A percentile compares a stretch with the other conserved stretches of the same genome.
phyloP scores from a whole-genome alignment of 108 stramenopile genomes.

The Pinguiococcus pyrenoidosus region DNA sequence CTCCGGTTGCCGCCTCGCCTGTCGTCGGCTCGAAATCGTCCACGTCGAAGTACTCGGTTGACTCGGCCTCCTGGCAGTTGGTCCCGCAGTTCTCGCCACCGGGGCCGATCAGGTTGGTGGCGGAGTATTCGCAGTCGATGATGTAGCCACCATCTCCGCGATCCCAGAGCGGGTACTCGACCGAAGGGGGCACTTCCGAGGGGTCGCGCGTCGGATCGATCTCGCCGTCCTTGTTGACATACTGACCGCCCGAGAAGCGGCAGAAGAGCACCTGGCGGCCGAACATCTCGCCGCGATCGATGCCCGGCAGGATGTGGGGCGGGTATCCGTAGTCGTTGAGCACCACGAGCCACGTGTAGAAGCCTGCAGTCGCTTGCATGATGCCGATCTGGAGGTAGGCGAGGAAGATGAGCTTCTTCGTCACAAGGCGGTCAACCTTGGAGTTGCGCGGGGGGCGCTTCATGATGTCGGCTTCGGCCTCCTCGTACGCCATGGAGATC shows the following conservation, averaged over 20 bases:
- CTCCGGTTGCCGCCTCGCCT: neutral
- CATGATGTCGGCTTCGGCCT: constrained; percentile 50
- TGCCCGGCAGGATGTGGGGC: constrained; percentile 18
- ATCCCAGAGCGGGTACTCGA: constrained; percentile 33
- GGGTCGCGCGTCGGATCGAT: constrained; percentile 6
- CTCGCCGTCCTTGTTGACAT: constrained; percentile 9
- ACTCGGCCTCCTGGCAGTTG: neutral
- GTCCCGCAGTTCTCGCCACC: neutral
- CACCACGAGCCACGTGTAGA: constrained; percentile 44
- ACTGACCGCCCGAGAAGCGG: constrained; percentile 29
- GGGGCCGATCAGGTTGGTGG: constrained; percentile 3
- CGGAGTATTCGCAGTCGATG: constrained; percentile 19
- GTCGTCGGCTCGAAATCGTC: neutral
- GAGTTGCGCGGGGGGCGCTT: constrained; percentile 43
- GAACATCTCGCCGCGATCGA: constrained; percentile 16
- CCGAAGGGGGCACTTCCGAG: no score
- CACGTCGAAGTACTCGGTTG: no score
- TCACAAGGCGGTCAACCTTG: constrained; percentile 44
- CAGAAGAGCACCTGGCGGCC: constrained; percentile 29
- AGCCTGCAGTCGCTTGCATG: constrained; percentile 40
- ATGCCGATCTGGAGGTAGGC: constrained; percentile 47
- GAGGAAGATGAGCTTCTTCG: constrained; percentile 32
- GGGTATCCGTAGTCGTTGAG: constrained; percentile 39
- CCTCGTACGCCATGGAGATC: constrained; percentile 51
- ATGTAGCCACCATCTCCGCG: constrained; percentile 14